These are phyloP conservation scores for Paradendryphiella salina DNA, from an alignment of 2,329 filamentous ascomycete genomes.

Conservation along the genomic window DNA sequence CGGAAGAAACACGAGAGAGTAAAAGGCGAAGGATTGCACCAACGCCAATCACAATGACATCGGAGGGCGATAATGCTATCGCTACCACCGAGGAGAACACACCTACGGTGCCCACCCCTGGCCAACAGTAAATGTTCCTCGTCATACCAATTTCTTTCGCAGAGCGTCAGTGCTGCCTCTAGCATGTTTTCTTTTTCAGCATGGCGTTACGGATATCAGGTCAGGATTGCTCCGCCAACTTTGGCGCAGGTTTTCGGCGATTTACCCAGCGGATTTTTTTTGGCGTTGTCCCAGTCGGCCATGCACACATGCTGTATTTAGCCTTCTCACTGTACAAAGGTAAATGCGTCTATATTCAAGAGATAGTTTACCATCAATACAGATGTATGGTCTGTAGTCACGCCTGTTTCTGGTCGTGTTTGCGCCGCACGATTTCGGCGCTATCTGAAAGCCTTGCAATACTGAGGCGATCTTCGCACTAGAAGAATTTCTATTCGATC, in stretches of 20 bases:
- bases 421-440: neutral
- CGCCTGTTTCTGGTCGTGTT: neutral
- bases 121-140: slow-evolving; percentile 14
- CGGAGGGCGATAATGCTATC: slow-evolving; percentile 33
- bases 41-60: slow-evolving; percentile 45
- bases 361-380: slow-evolving; percentile 6
- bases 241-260: slow-evolving; percentile 5
- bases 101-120: slow-evolving; percentile 24
- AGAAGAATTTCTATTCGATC: neutral
- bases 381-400: slow-evolving; percentile 1
- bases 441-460: neutral
- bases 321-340: slow-evolving; percentile 3
- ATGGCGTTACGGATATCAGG: slow-evolving; percentile 25
- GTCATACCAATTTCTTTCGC: slow-evolving; percentile 3
- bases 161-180: slow-evolving; percentile 2
- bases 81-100: slow-evolving; percentile 40
- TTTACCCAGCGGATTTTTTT: slow-evolving; percentile 3
- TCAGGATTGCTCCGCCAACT: neutral
- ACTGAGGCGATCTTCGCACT: neutral
- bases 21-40: slow-evolving; percentile 54
- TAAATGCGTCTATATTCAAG: slow-evolving; percentile 7
- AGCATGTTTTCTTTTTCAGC: slow-evolving; percentile 16
- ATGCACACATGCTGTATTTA: neutral
- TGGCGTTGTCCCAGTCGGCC: neutral
- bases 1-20: slow-evolving; percentile 40